A percentile compares a stretch with the other conserved stretches of the same genome.
Evolutionary conservation across 192 early-diverging fungal species (phyloP).

Genomic region (Pecoramyces ruminantium): DNA sequence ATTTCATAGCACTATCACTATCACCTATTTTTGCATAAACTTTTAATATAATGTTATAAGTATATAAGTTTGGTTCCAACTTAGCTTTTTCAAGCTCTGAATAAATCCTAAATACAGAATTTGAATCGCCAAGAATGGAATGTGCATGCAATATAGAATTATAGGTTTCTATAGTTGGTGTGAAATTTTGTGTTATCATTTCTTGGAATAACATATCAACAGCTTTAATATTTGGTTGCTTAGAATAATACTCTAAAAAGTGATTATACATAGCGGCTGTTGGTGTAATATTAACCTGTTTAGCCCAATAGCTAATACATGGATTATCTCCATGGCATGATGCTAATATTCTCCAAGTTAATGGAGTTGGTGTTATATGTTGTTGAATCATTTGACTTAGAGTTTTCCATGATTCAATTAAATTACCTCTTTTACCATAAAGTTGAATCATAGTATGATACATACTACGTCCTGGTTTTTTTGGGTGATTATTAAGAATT

Average conservation of each 20-base stretch:
- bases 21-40: not conserved
- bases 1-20: not conserved
- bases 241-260: not conserved
- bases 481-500: not conserved
- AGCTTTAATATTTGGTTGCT: not conserved
- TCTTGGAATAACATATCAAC: not conserved
- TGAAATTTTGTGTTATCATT: not conserved
- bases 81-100: not conserved
- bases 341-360: not conserved
- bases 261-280: not conserved
- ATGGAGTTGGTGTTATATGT: not conserved
- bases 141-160: not conserved
- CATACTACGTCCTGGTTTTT: not conserved
- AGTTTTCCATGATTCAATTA: not conserved
- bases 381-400: not conserved
- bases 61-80: not conserved
- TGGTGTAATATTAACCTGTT: not conserved
- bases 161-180: not conserved
- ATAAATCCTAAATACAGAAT: not conserved
- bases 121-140: not conserved
- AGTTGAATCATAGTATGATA: not conserved
- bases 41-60: not conserved
- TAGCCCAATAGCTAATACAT: not conserved
- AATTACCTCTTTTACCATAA: not conserved
- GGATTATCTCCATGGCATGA: not conserved